Evolutionary conservation across 2,329 filamentous ascomycete genomes (phyloP), one percentile per base, ranked within the genome.

Genomic region (Huntiella decipiens): DNA sequence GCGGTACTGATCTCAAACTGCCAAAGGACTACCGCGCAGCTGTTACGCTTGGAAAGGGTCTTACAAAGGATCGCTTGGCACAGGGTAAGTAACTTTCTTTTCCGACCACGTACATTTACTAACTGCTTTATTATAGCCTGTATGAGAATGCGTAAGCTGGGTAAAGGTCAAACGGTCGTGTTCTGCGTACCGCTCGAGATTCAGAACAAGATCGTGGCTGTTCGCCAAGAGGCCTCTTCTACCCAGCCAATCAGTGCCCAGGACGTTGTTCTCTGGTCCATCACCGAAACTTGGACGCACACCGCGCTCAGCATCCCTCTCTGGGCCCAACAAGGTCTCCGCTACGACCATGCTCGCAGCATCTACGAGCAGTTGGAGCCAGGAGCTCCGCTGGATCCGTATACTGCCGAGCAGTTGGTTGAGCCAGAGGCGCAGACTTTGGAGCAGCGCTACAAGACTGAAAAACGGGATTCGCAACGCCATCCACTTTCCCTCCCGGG

Each of bases 91-190:
- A 7, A 28, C 6, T 28, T 7, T 28, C 22, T 28, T 10, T 28
- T 28, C 22, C 22, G 7, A 3, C 10, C 22, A 28, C 6, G 7
- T 40, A 10, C 33, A 16, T 6, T 35, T 10, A 28, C 22, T 28
- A 28, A 28, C 22, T 28, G 5, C 22, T 32, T 2, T 2, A 28
- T 28, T 34, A 10, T 34, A 73, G 77, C 77, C 0, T 80, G 77
- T 49, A 82, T 81, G 75, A 59, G 80, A n/a, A 75, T 85, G 70
- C 59, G 79, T 8, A 73, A 77, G 49, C 64, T 87, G 0, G 80
- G 77, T 0, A 60, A 72, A 2, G 77, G 77, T 0, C 79, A 86
- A 52, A 74, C 72, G 0, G 67, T 84, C 0, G 60, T 71, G 0
- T 82, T 82, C 43, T 73, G 67, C 45, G 58, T 75, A 1, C 67